Base-by-base conservation (phyloP, 75 land plant species). In the Cryptomeria japonica region DNA sequence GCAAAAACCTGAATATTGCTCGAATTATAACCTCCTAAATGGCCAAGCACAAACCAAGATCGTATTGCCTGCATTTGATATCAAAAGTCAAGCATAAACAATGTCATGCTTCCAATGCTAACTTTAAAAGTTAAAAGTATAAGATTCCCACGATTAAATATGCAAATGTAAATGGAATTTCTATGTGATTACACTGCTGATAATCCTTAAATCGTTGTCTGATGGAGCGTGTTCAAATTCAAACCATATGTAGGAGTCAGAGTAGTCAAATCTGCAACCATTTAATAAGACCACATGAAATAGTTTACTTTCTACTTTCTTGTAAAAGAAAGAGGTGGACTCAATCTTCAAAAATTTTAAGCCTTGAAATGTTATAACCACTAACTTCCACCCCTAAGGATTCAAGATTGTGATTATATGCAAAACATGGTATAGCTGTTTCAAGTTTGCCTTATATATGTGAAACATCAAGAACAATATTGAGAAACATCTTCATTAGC, bases 31-130 rank as follows among this genome's bases (percentile, higher is more conserved):
- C 85, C 92, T 42, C 92, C 92, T 34, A 90, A 75, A 56, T 85
- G 91, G 72, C 92, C 92, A 76, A 91, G 87, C 18, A 90, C 32
- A 79, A 87, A 91, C 91, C 91, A 91, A 73, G 92, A 90, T 36
- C 92, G 80, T 19, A 91, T 37, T 56, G 90, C 76, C 92, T 91
- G 92, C 86, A 88, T 58, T 36, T 12, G 58, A 14, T 10, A 85
- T 61, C 13, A 22, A 47, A 82, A 44, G 47, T 39, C 18, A 44
- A 47, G 39, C n/a, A 44, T 16, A 42, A 39, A n/a, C n/a, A 44
- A 44, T 44, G 46, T 16, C 47, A 42, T 82, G 47, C 47, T 25
- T 73, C 47, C 84, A 11, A 82, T 28, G 84, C 32, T 42, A 10
- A 44, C 46, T n/a, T n/a, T 9, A 51, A 51, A 51, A 11, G 53